Base-by-base conservation (phyloP, 2,329 filamentous ascomycete genomes). In the Fusarium beomiforme region DNA sequence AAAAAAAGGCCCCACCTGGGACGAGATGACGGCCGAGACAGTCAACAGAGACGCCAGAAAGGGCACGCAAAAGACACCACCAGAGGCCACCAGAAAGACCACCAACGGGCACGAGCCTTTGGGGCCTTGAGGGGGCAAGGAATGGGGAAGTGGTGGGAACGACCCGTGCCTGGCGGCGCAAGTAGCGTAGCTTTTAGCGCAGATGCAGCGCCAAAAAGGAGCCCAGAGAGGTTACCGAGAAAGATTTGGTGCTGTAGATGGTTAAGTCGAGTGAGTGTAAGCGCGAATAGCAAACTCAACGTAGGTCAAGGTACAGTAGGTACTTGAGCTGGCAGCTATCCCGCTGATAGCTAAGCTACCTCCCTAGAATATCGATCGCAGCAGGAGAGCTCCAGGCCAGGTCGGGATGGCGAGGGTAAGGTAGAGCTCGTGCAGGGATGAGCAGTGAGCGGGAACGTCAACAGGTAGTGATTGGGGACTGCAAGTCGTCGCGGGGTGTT, bases 11-110 rank as follows among this genome's bases (percentile, higher is more conserved):
- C 77, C 77, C 76, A 79, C 77, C 72, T 76, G 69, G 75, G 71
- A 76, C 74, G 72, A 77, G 75, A 78, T 78, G 78, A 75, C 69
- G 77, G 77, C 69, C 71, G 75, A 78, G 75, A 76, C 77, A 78
- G 74, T 64, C 65, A 67, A 76, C 58, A 58, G 61, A 70, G 69
- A 67, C 57, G 64, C 69, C 58, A 68, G 31, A 73, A 72, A 64
- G 63, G 64, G 62, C 66, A 72, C 64, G 63, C 67, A 69, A 67
- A 69, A 60, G 63, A 65, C 65, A 66, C 64, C 62, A 67, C 39
- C 56, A 58, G 55, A 55, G 58, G 23, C 61, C 58, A 67, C 66
- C 67, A 73, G 56, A 64, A 53, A 74, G 65, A 61, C 72, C 67
- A 70, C 69, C 72, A 76, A 73, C 75, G 74, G 57, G 74, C 74